Evolutionary conservation across 2,329 filamentous ascomycete genomes (phyloP).

Genomic region (Phaeosphaeriaceae sp.): DNA sequence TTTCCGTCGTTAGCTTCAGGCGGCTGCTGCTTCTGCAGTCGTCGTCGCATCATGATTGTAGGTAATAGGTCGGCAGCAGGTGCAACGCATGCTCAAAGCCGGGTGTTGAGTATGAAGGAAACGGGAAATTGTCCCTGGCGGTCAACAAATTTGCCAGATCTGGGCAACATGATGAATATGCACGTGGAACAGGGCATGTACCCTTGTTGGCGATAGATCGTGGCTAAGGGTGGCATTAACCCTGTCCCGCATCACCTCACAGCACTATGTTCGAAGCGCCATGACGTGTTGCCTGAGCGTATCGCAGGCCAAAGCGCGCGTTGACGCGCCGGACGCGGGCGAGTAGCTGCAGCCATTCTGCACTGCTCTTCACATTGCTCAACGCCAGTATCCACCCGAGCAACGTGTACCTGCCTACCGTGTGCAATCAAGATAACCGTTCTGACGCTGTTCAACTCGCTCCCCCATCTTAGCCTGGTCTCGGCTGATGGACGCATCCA

Average conservation of each 20-base stretch:
- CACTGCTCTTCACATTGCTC: constrained; percentile 14
- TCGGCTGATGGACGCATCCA: constrained; percentile 19
- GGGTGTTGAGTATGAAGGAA: constrained; percentile 22
- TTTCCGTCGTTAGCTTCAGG: constrained; percentile 26
- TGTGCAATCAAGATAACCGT: constrained; percentile 10
- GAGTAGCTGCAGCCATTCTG: constrained; percentile 21
- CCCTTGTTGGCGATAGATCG: constrained; percentile 30
- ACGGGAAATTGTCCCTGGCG: constrained; percentile 21
- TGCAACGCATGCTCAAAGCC: constrained; percentile 31
- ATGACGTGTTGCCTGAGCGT: constrained; percentile 28
- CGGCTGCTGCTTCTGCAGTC: constrained; percentile 29
- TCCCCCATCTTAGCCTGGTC: constrained; percentile 11
- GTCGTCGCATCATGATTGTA: constrained; percentile 40
- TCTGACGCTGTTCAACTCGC: constrained; percentile 22
- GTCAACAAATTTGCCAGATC: constrained; percentile 31
- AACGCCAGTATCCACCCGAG: constrained; percentile 2
- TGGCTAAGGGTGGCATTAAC: constrained; percentile 22
- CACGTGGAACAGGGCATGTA: constrained; percentile 39
- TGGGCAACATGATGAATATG: constrained; percentile 25
- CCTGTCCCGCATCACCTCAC: constrained; percentile 36
- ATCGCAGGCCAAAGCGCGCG: constrained; percentile 24
- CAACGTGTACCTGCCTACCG: constrained; percentile 10
- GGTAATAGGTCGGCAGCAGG: constrained; percentile 12
- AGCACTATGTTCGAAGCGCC: constrained; percentile 10
- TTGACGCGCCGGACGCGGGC: constrained; percentile 23